These are phyloP conservation scores for Hypocrella siamensis DNA, from an alignment of 2,329 filamentous ascomycete genomes.

Conservation along the genomic window DNA sequence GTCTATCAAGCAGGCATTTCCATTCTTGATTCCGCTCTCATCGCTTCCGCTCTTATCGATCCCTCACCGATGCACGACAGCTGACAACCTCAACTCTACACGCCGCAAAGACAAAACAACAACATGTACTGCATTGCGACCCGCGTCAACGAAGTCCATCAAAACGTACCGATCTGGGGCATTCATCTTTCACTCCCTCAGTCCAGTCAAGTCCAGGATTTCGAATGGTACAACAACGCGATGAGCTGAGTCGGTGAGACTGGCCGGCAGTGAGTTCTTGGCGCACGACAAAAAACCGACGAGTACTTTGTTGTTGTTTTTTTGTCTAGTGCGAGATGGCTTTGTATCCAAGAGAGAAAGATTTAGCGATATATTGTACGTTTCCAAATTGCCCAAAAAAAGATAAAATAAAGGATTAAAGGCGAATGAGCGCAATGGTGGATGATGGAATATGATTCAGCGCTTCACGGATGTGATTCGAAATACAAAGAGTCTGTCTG, in stretches of 20 bases:
- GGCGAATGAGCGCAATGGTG: no score
- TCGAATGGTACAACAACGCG: not conserved
- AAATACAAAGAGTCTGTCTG: not conserved
- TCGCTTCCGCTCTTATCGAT: no score
- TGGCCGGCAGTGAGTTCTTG: not conserved
- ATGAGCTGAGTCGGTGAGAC: not conserved
- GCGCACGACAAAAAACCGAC: not conserved
- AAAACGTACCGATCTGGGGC: slow-evolving; percentile 36
- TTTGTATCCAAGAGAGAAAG: no score
- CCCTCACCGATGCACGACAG: no score
- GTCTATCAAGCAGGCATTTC: no score
- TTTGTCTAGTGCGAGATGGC: no score
- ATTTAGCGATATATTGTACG: no score
- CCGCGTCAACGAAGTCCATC: not conserved
- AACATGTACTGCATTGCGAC: not conserved
- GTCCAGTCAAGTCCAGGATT: not conserved
- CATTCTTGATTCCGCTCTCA: no score
- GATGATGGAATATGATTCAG: not conserved
- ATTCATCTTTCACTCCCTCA: slow-evolving; percentile 27
- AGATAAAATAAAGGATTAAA: no score
- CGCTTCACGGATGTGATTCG: not conserved
- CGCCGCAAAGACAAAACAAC: not conserved
- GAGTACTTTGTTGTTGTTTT: no score
- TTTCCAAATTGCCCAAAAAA: no score
- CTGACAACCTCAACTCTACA: not conserved